Conservation (phyloP, 2,329 filamentous ascomycete genomes). For the Onygenales sp. region DNA sequence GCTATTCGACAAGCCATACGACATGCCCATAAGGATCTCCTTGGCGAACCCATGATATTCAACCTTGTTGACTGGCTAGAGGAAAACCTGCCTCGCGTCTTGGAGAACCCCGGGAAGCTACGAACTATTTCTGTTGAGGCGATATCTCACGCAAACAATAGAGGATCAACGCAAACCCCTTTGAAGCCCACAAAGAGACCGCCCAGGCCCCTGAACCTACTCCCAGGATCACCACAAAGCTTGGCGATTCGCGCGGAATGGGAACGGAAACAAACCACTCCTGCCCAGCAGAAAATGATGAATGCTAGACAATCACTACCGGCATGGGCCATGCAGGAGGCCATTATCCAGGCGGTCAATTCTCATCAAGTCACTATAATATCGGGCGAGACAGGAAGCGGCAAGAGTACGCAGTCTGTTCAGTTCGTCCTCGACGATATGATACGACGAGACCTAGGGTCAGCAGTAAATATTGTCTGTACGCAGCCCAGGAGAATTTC, state of each 20-base stretch:
- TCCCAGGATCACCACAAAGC: conserved; percentile 47
- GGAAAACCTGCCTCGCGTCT: conserved; percentile 68
- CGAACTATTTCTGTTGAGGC: conserved; percentile 74
- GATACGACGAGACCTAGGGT: conserved; percentile 65
- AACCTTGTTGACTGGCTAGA: conserved; percentile 88
- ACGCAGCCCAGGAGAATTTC: conserved; percentile 94
- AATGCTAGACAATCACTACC: conserved; percentile 63
- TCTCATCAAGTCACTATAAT: conserved; percentile 87
- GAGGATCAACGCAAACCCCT: conserved; percentile 13
- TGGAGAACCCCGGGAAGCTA: conserved; percentile 74
- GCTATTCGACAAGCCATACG: conserved; percentile 68
- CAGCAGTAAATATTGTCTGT: conserved; percentile 79
- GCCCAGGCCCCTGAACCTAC: conserved; percentile 56
- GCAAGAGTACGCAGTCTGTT: conserved; percentile 93
- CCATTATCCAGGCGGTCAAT: conserved; percentile 66
- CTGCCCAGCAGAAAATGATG: conserved; percentile 66
- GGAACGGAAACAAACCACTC: conserved; percentile 55
- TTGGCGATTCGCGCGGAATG: conserved; percentile 54
- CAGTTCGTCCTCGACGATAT: conserved; percentile 93
- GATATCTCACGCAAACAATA: conserved; percentile 51
- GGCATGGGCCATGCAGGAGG: conserved; percentile 74
- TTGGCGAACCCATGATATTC: conserved; percentile 85
- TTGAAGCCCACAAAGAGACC: conserved; percentile 25
- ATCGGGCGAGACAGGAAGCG: conserved; percentile 91
- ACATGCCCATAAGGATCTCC: conserved; percentile 59